Evolutionary conservation across 441 rosid species (phyloP), one percentile per base, ranked within the genome.

Genomic region (Erodium trifolium): DNA sequence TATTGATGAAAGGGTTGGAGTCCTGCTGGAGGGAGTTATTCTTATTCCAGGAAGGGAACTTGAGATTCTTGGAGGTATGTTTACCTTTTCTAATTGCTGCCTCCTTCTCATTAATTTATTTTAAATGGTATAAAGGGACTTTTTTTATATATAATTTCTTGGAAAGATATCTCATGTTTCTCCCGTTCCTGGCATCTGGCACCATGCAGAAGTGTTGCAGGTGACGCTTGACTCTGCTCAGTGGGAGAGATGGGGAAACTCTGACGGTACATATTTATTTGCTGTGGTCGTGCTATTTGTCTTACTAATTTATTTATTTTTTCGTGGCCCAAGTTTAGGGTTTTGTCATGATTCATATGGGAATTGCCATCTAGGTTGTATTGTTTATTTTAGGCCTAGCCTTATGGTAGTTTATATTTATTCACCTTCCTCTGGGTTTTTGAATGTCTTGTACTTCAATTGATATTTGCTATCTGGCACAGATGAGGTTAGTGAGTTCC

Each of bases 41-140:
- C 68, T 89, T 64, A 70, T 79, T 65, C 95, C 95, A 34, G 98
- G 97, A 78, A 86, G 73, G 77, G 98, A 95, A 79, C 83, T 92
- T 71, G 97, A 95, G 75, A 82, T 82, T 43, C 74, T 95, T 77
- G 87, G 89, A 82, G 99, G 99, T 95, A 86, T 37, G 41, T 34
- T 2, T 4, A 41, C 35, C 55, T 66, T 18, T 79, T 41, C 47
- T 43, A 57, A 29, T 43, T 23, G 45, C 35, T 19, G 10, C 23
- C 6, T 45, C 45, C 47, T 49, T 72, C 69, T 69, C 62, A 68
- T 68, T 60, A 49, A 11, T 37, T 49, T 45, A 59, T 43, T 13
- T 19, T 13, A 47, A 65, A 16, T 60, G n/a, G 17, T 29, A 7
- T 49, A 65, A 76, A 59, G 57, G 59, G 60, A 57, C 72, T 74